Percentiles rank a stretch among this genome's conserved stretches.
Evolutionary conservation across 345 rosid genomes (phyloP).

Genomic region (Eucalyptus curtisii): DNA sequence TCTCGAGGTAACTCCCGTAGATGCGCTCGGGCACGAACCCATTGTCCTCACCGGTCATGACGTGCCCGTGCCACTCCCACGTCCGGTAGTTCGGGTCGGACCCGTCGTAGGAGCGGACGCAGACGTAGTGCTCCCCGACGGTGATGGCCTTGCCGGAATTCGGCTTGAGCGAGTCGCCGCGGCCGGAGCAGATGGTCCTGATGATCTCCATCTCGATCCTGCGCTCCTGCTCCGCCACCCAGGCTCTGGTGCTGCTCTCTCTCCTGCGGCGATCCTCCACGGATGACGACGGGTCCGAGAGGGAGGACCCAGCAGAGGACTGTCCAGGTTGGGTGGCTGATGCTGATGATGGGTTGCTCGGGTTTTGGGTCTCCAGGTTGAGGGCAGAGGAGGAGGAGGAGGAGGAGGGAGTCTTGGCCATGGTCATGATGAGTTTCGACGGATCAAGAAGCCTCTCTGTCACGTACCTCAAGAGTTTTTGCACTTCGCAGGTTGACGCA

Average conservation of each 20-base stretch:
- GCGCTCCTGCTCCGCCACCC: slow-evolving; percentile 61
- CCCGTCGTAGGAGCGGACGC: slow-evolving; percentile 77
- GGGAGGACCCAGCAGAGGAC: neutral
- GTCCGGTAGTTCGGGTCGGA: slow-evolving; percentile 72
- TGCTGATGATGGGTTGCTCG: neutral
- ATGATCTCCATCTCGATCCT: slow-evolving; percentile 73
- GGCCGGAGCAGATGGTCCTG: slow-evolving; percentile 51
- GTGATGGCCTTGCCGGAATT: slow-evolving; percentile 86
- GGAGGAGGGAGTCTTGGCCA: neutral
- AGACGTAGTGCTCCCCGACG: slow-evolving; percentile 76
- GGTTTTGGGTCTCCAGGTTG: neutral
- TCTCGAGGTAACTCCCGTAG: slow-evolving; percentile 88
- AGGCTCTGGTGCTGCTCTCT: neutral
- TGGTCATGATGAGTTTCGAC: neutral
- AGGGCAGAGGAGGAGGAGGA: neutral
- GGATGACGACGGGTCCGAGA: neutral
- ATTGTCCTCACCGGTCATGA: slow-evolving; percentile 73
- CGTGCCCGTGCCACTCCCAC: slow-evolving; percentile 99
- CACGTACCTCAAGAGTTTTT: neutral
- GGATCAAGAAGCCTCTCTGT: neutral
- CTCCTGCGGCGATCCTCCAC: neutral
- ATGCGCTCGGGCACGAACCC: slow-evolving; percentile 82
- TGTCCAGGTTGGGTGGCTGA: neutral
- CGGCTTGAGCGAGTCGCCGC: slow-evolving; percentile 59
- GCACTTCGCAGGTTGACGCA: neutral